Base-by-base conservation (phyloP, 257 asterid species). In the Solanum dulcamara region DNA sequence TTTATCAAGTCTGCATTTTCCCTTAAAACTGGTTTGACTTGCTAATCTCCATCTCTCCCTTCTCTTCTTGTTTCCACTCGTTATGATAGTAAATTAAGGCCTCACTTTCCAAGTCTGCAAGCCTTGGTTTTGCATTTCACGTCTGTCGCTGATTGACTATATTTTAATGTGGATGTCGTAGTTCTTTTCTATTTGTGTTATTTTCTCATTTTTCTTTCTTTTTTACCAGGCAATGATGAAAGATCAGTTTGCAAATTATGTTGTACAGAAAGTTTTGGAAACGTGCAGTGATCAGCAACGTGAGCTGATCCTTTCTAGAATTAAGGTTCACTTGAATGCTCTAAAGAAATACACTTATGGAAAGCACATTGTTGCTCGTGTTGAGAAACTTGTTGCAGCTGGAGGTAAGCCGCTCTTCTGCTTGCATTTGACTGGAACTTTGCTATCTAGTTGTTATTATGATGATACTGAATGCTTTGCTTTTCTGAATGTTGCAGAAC, bases 331-430 rank as follows among this genome's bases (percentile, higher is more conserved):
- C 83, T 72, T 90, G 86, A 90, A 84, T 55, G 92, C 92, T 10
- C 81, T 90, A 81, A 90, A 90, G 88, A 90, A 88, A 80, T 90
- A 90, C 85, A 90, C 92, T 5, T 90, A 88, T 5, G 92, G 92
- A 50, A 90, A 90, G 83, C 92, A 90, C 82, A 90, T 90, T 44
- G 92, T 90, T 80, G 89, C 92, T 17, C 92, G 92, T 48, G 91
- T 90, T 51, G 91, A 90, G 87, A 90, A 90, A 87, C 92, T 90
- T 51, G 92, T 90, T 81, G 92, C 92, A 51, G 92, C 92, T 60
- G 92, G 92, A 55, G 92, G 92, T 90, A 22, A 68, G 82, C 50
- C 33, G 24, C 20, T 66, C 75, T 14, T n/a, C 24, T 42, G 35
- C 12, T 84, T 67, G 40, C 13, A 48, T 79, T 79, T 79, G 42